A percentile compares a stretch with the other conserved stretches of the same genome.
These are phyloP conservation scores for Heterobasidion parviporum DNA, from an alignment of 1,284 basidiomycete genomes.

Conservation along the genomic window DNA sequence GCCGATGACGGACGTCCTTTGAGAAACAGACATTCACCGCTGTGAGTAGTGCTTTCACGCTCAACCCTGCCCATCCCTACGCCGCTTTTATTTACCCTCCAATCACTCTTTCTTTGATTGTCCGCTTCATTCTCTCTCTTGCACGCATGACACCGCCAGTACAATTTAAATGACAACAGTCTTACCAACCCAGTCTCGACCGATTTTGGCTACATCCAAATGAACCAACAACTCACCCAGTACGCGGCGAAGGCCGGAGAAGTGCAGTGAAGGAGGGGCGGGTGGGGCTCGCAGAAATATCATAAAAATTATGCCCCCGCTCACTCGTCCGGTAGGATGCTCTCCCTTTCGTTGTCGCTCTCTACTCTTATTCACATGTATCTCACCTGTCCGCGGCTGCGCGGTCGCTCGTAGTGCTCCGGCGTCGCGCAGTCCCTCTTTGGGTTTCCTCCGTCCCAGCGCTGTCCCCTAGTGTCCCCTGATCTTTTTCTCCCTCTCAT, in stretches of 20 bases:
- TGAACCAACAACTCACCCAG: conserved; percentile 65
- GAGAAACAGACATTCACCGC: conserved; percentile 65
- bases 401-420: neutral
- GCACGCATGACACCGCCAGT: conserved; percentile 12
- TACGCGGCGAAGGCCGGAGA: conserved; percentile 45
- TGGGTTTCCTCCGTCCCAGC: neutral
- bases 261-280: conserved; percentile 6
- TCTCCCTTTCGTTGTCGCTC: no score
- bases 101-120: no score
- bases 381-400: neutral
- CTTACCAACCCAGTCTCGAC: conserved; percentile 55
- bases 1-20: conserved; percentile 51
- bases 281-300: neutral
- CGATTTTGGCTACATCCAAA: conserved; percentile 71
- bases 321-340: no score
- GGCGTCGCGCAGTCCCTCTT: no score
- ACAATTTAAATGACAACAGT: conserved; percentile 36
- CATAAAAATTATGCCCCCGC: no score
- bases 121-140: conserved; percentile 5
- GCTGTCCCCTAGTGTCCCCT: neutral
- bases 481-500: neutral
- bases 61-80: conserved; percentile 3
- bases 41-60: conserved; percentile 40
- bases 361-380: no score
- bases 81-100: neutral